Base-by-base conservation (phyloP, 306 rosid species). In the Trifolium fragiferum region DNA sequence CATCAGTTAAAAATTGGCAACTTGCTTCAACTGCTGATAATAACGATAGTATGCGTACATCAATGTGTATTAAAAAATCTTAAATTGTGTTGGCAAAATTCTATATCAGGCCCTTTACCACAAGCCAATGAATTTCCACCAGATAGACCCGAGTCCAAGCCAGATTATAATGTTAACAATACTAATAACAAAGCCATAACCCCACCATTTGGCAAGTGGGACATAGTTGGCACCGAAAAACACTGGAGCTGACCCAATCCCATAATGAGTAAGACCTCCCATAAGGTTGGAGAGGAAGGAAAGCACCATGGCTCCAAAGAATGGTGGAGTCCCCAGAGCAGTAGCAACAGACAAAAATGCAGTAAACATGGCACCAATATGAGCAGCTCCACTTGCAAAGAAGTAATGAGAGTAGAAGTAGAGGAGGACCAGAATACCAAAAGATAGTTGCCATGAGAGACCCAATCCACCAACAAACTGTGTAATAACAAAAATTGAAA, bases 301-400 rank as follows among this genome's bases (percentile, higher is more conserved):
- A 68, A 95, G 83, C 35, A 95, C 99, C 78, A 92, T 86, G 50
- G 99, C 99, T 72, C 85, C 99, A 1, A 95, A 82, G 81, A 15
- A 90, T 12, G 99, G 97, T 1, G 99, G 99, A 70, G 99, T 95
- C 53, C 99, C 99, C 27, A 95, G 86, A 46, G 99, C 99, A 59
- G 92, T 87, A n/a, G 99, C 88, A n/a, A 95, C 99, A 2, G 98
- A 92, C 83, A 95, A 81, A 82, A 95, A 95, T 65, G 99, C 99
- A 23, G 99, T 95, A 70, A 95, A 95, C 99, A 95, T 95, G 46
- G 99, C 99, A 21, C 99, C 99, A 8, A 95, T 95, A 75, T 95
- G 99, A 78, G 99, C 99, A 46, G 99, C 99, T 70, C 98, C 99
- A 77, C 99, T 95, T 16, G 99, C 99, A 75, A 95, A 95, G 89